A percentile compares a stretch with the other conserved stretches of the same genome.
Conservation (phyloP, 306 rosid genomes). For the Macrotyloma uniflorum region DNA sequence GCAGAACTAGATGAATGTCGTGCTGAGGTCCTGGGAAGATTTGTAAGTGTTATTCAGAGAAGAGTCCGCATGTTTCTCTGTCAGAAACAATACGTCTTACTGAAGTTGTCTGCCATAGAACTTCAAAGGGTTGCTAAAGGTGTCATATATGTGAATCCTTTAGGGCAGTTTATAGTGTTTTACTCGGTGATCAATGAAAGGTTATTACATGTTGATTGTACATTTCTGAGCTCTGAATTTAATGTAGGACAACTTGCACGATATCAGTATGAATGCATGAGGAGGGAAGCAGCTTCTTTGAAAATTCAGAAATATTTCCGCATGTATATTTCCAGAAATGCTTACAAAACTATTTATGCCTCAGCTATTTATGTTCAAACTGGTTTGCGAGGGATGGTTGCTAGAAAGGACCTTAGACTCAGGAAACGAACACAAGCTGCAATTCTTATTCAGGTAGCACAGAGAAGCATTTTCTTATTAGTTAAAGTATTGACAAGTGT, state of each 20-base stretch:
- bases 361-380: conserved; percentile 74
- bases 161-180: conserved; percentile 30
- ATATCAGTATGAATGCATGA: conserved; percentile 56
- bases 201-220: not conserved
- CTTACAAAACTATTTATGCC: conserved; percentile 50
- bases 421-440: conserved; percentile 68
- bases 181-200: not conserved
- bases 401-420: conserved; percentile 68
- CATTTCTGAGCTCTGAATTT: conserved; percentile 32
- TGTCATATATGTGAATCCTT: conserved; percentile 35
- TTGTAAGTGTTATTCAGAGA: conserved; percentile 74
- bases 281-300: conserved; percentile 81
- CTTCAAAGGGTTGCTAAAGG: conserved; percentile 76
- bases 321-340: conserved; percentile 49
- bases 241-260: conserved; percentile 74
- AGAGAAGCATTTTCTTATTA: conserved; percentile 8
- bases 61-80: conserved; percentile 60
- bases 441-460: conserved; percentile 68
- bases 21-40: conserved; percentile 79
- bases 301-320: conserved; percentile 77
- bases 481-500: conserved; percentile 4
- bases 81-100: conserved; percentile 48
- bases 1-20: conserved; percentile 90
- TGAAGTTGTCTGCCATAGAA: conserved; percentile 61
- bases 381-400: conserved; percentile 69